These are phyloP conservation scores for Lagerstroemia speciosa DNA, from an alignment of 345 rosid genomes.

Conservation along the genomic window DNA sequence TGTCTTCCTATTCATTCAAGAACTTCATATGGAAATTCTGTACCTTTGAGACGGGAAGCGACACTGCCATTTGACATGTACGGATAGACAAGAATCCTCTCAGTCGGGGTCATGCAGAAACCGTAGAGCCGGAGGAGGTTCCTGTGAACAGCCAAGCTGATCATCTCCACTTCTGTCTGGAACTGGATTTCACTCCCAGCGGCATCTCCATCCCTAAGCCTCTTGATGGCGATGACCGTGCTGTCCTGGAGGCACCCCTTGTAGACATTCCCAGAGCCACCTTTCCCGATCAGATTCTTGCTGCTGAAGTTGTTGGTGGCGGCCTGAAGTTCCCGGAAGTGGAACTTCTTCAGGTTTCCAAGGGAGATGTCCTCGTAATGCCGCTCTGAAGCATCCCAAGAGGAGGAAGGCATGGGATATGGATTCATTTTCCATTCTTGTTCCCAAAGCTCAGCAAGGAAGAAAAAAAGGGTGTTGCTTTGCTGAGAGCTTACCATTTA, in stretches of 20 bases:
- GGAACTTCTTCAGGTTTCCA: conserved; percentile 74
- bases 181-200: conserved; percentile 71
- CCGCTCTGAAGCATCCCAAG: conserved; percentile 42
- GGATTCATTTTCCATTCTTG: not conserved
- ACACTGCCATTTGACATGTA: conserved; percentile 98
- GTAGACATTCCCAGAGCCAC: conserved; percentile 87
- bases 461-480: not conserved
- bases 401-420: not conserved
- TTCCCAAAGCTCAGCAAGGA: not conserved
- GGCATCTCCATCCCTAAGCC: conserved; percentile 74
- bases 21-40: not conserved
- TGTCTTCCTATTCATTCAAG: too few species aligned
- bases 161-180: conserved; percentile 86
- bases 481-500: conserved; percentile 45
- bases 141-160: conserved; percentile 81
- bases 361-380: conserved; percentile 52
- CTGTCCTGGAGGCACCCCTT: conserved; percentile 77
- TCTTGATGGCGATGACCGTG: conserved; percentile 61
- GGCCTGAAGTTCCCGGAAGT: conserved; percentile 69
- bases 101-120: conserved; percentile 67
- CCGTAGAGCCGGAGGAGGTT: conserved; percentile 73
- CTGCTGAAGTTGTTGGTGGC: conserved; percentile 82
- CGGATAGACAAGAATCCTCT: conserved; percentile 76
- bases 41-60: conserved; percentile 83
- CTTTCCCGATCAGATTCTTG: conserved; percentile 75